Evolutionary conservation across 225 moss, liverwort and hornwort genomes (phyloP).

Genomic region (Polytrichum commune): DNA sequence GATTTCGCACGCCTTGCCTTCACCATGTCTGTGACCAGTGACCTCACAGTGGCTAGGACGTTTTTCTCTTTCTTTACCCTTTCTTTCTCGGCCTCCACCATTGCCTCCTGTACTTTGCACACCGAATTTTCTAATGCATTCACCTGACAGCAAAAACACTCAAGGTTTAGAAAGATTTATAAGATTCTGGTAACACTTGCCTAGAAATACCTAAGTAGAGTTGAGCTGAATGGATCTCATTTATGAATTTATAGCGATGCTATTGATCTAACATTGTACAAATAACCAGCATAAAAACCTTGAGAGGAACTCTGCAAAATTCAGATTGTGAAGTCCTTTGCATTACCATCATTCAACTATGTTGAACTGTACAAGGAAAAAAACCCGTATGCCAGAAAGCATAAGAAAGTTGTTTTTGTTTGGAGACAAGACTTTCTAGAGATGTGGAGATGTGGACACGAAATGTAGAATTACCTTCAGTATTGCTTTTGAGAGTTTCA

Average conservation of each 20-base stretch:
- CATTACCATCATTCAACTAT: background rate
- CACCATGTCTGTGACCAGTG: constrained; percentile 75
- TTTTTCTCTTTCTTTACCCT: constrained; percentile 57
- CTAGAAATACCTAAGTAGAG: too few relatives aligned
- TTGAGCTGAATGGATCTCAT: too few relatives aligned
- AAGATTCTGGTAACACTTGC: background rate
- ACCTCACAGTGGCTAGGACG: constrained; percentile 63
- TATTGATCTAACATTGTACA: too few relatives aligned
- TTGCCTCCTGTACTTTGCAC: constrained; percentile 47
- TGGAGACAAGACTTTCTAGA: background rate
- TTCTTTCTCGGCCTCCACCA: constrained; percentile 55
- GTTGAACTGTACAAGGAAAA: background rate
- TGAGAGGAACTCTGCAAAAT: background rate
- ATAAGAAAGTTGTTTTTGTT: background rate
- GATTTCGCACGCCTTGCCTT: constrained; percentile 58
- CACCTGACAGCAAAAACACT: constrained; percentile 25
- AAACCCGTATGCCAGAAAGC: background rate
- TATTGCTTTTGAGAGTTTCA: constrained; percentile 60
- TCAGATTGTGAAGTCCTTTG: background rate
- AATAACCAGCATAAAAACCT: background rate
- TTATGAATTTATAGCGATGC: too few relatives aligned
- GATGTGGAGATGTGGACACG: background rate
- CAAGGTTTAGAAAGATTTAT: background rate
- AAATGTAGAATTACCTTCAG: constrained; percentile 42
- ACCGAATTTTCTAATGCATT: constrained; percentile 55